These are phyloP conservation scores for Beauveria rudraprayagi DNA, from an alignment of 2,329 filamentous ascomycete species.

Conservation along the genomic window DNA sequence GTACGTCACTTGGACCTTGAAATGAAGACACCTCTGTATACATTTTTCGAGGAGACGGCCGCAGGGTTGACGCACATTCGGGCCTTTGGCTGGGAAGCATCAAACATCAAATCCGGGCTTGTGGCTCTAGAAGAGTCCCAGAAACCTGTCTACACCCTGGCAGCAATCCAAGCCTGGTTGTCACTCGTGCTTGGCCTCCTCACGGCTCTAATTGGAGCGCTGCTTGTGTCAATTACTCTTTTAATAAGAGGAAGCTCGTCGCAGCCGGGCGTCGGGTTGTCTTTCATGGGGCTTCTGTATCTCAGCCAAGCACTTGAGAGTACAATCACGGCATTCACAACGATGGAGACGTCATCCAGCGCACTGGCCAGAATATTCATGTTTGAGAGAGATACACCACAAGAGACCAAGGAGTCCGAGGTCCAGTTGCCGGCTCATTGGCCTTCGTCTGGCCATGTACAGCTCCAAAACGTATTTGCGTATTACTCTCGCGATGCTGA, in stretches of 20 bases:
- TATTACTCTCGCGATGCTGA: not conserved
- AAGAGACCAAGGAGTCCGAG: not conserved
- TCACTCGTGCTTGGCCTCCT: not conserved
- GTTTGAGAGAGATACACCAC: not conserved
- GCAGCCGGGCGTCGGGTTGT: not conserved
- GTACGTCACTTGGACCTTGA: slow-evolving; percentile 46
- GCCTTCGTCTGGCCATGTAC: not conserved
- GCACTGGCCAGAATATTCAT: not conserved
- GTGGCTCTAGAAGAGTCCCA: not conserved
- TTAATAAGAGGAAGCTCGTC: not conserved
- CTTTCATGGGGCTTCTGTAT: not conserved
- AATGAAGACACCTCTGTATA: slow-evolving; percentile 37
- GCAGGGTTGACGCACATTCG: slow-evolving; percentile 18
- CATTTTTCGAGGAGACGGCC: slow-evolving; percentile 28
- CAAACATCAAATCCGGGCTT: not conserved
- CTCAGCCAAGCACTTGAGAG: not conserved
- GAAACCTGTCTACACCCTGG: not conserved
- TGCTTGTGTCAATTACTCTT: not conserved
- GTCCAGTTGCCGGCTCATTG: not conserved
- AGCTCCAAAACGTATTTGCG: not conserved
- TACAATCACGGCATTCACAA: not conserved
- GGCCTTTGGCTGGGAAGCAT: slow-evolving; percentile 15
- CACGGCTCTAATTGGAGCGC: not conserved
- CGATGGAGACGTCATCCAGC: not conserved
- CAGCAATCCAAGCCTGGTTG: not conserved